phyloP scores from a whole-genome alignment of 345 rosid species.

The Salix exigua region DNA sequence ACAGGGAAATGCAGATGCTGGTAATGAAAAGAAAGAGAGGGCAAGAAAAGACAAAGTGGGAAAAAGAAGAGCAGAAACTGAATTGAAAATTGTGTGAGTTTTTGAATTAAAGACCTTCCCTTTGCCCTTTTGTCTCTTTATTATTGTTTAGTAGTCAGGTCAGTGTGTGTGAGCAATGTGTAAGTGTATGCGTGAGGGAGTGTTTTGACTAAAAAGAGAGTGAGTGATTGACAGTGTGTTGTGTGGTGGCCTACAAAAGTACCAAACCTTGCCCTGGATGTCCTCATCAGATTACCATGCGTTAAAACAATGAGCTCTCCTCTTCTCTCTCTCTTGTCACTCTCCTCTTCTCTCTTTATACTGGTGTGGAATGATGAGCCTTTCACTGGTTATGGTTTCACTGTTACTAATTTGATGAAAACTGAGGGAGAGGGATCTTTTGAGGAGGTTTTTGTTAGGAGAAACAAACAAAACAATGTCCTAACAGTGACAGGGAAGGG shows the following conservation, averaged over 20 bases:
- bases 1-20: slow-evolving; percentile 15
- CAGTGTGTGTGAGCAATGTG: neutral
- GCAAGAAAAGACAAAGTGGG: slow-evolving; percentile 19
- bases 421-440: neutral
- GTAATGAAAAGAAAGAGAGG: slow-evolving; percentile 2
- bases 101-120: slow-evolving; percentile 20
- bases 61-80: neutral
- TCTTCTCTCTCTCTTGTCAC: neutral
- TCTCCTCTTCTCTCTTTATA: neutral
- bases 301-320: slow-evolving; percentile 5
- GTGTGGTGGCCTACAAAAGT: slow-evolving; percentile 24
- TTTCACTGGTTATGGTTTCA: slow-evolving; percentile 3
- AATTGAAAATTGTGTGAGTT: slow-evolving; percentile 10
- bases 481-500: neutral
- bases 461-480: slow-evolving; percentile 13
- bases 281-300: slow-evolving; percentile 7
- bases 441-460: neutral
- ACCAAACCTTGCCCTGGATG: slow-evolving; percentile 9
- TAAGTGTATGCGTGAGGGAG: neutral
- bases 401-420: slow-evolving; percentile 4
- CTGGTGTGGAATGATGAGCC: neutral
- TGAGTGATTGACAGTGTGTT: slow-evolving; percentile 12
- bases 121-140: slow-evolving; percentile 7
- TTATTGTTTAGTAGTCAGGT: slow-evolving; percentile 9
- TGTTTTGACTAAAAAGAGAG: slow-evolving; percentile 11